A percentile compares a stretch with the other conserved stretches of the same genome.
Evolutionary conservation across 106 monocot genomes (phyloP).

Genomic region (Dioscorea alata): DNA sequence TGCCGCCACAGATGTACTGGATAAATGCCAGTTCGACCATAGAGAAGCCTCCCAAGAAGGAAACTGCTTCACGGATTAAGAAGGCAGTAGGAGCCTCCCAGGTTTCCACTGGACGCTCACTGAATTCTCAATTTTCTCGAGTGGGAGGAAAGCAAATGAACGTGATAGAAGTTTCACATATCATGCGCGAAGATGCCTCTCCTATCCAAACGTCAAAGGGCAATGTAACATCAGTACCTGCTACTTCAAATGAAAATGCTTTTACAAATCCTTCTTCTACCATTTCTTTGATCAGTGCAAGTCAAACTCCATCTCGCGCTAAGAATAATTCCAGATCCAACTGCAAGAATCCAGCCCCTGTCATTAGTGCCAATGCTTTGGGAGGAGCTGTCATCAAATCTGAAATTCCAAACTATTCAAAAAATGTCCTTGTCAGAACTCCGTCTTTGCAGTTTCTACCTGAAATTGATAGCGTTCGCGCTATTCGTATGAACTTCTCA

Average conservation of each 20-base stretch:
- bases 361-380: neutral
- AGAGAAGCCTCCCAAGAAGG: constrained; percentile 13
- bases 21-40: neutral
- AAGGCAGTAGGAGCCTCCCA: neutral
- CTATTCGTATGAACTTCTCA: constrained; percentile 7
- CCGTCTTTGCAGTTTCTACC: neutral
- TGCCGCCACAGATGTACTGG: constrained; percentile 2
- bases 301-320: neutral
- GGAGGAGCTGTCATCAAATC: neutral
- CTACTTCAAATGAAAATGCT: constrained; percentile 1
- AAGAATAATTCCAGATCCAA: neutral
- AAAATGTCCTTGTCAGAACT: neutral
- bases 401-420: too few relatives aligned
- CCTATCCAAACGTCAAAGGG: neutral
- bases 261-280: neutral
- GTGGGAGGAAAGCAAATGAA: constrained; percentile 5
- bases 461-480: neutral
- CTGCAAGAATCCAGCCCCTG: constrained; percentile 3
- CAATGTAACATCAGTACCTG: constrained; percentile 4
- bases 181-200: neutral
- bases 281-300: neutral
- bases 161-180: constrained; percentile 1
- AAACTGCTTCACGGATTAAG: neutral
- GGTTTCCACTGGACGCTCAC: constrained; percentile 4
- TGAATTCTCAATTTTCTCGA: neutral